These are phyloP conservation scores for Mycena floridula DNA, from an alignment of 768 basidiomycete species.

Conservation along the genomic window DNA sequence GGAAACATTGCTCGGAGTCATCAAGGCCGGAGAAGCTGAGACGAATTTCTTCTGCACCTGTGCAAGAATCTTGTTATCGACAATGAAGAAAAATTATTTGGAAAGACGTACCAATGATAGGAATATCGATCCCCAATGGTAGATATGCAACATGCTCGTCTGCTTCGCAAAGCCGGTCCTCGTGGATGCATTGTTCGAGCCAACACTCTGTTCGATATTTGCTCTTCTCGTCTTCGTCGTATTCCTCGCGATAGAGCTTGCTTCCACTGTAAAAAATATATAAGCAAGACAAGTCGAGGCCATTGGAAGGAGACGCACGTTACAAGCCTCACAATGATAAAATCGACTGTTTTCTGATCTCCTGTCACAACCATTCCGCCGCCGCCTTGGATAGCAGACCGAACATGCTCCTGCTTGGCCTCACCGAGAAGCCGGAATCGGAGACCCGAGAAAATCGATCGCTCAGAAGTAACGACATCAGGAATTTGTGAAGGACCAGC, in stretches of 20 bases:
- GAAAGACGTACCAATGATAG: constrained; percentile 63
- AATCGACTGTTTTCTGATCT: constrained; percentile 45
- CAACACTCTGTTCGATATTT: constrained; percentile 90
- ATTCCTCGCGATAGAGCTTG: constrained; percentile 49
- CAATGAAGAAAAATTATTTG: too few species aligned
- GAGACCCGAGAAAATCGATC: constrained; percentile 55
- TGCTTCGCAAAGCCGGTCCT: constrained; percentile 61
- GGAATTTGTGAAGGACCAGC: background rate
- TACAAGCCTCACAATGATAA: constrained; percentile 65
- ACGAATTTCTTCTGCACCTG: constrained; percentile 50
- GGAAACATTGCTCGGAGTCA: constrained; percentile 59
- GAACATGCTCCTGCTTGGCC: constrained; percentile 51
- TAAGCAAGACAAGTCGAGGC: too few species aligned
- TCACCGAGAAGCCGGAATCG: constrained; percentile 62
- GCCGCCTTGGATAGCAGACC: constrained; percentile 49
- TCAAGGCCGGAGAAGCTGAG: constrained; percentile 77
- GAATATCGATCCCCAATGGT: constrained; percentile 54
- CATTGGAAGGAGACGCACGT: too few species aligned
- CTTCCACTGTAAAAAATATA: constrained; percentile 50
- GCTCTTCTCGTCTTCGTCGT: constrained; percentile 32
- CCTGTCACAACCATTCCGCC: constrained; percentile 41
- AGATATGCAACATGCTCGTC: constrained; percentile 67
- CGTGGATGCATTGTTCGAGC: constrained; percentile 81
- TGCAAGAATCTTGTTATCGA: background rate
- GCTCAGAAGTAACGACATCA: too few species aligned